phyloP scores from a whole-genome alignment of 176 grass and related monocot genomes.

The Tillandsia leiboldiana region DNA sequence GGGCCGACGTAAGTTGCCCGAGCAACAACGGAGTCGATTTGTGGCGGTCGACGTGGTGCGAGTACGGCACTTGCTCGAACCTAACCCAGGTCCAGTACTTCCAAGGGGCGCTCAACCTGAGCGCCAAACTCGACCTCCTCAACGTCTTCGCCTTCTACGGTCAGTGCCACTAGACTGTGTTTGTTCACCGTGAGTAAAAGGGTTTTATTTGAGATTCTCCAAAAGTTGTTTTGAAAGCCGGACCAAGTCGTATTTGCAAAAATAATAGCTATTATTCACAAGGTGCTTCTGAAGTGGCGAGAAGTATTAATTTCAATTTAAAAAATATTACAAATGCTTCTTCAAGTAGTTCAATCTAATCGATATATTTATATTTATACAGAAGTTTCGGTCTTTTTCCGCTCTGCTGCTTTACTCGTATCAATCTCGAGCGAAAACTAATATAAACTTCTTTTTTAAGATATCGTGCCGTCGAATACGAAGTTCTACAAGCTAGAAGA shows the following conservation, averaged over 20 bases:
- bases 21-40: slow-evolving; percentile 13
- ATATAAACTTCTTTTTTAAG: neutral
- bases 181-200: too few species aligned
- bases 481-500: slow-evolving; percentile 13
- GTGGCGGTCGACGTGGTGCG: slow-evolving; percentile 17
- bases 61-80: slow-evolving; percentile 25
- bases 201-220: too few species aligned
- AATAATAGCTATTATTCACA: too few species aligned
- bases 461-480: slow-evolving; percentile 11
- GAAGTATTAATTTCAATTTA: too few species aligned
- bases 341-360: too few species aligned
- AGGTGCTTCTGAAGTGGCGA: too few species aligned
- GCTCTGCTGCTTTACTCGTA: neutral
- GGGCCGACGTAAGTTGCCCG: slow-evolving; percentile 18
- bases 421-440: neutral
- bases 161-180: neutral
- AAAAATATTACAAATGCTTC: too few species aligned
- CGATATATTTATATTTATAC: too few species aligned
- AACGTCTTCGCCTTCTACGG: neutral
- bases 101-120: neutral
- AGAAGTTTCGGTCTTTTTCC: too few species aligned
- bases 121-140: slow-evolving; percentile 8
- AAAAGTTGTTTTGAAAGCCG: too few species aligned
- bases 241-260: too few species aligned
- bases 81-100: slow-evolving; percentile 11